Base-by-base conservation (phyloP, 345 rosid genomes). In the Cochlearia excelsa region DNA sequence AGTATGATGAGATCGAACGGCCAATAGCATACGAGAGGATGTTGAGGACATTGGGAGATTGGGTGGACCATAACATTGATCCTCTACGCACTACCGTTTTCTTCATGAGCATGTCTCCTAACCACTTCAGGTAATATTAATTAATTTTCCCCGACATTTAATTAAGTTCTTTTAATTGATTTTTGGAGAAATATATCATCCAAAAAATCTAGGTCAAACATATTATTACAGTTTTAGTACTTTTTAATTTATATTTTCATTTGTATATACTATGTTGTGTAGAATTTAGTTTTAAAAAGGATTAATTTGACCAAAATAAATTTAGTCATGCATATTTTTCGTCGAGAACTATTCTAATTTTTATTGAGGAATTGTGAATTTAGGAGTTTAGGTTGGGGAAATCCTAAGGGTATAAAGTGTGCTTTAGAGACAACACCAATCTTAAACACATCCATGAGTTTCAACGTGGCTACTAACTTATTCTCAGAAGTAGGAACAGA, bases 71-170 rank as follows among this genome's bases (percentile, higher is more conserved):
- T 48, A 80, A 84, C 42, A 70, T 89, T 51, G 84, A 93, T 74
- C 80, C 97, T 26, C 73, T 78, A 65, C 74, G 72, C 1, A 87
- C 99, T 58, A 84, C 77, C 0, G 95, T 89, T 49, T 93, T 93
- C 96, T 90, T 93, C 75, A 79, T 64, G 73, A 93, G 90, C 92
- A 85, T 57, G 96, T 87, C 96, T 51, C 97, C 99, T 59, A 78
- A 82, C 2, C 99, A 93, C 53, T 83, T 80, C 77, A 85, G 83
- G 97, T 90, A 79, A 71, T 27, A 16, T n/a, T 27, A 31, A 7
- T 46, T 16, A 16, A 8, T 57, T 41, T 65, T 6, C 16, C 40
- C 6, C 6, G 4, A 3, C 37, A 34, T 3, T 34, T 34, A 16
- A 16, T 16, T 16, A 16, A 16, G 23, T 16, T 16, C 23, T 16